Base-by-base conservation (phyloP, 2,329 filamentous ascomycete species). In the Talaromyces sp. region DNA sequence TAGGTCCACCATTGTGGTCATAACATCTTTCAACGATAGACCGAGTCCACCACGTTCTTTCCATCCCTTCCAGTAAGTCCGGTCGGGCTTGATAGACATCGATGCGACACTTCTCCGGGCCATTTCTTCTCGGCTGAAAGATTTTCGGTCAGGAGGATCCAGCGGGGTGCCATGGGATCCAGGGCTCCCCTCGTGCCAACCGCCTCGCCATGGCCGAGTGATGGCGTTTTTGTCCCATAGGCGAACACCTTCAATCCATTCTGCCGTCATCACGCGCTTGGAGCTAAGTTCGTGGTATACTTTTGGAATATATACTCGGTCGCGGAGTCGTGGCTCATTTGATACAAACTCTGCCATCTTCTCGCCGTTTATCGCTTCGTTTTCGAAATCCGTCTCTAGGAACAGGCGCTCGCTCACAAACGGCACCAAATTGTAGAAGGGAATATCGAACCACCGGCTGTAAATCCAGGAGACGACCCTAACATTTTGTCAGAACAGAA, bases 231-330 rank as follows among this genome's bases (percentile, higher is more conserved):
- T 96, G 70, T 98, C 94, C 92, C 93, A 96, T 2, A 99, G 81
- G 1, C 93, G 85, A 2, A 96, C 87, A 6, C 95, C 95, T 76
- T 99, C 95, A 63, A 99, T 96, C 95, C 95, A 99, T 74, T 99
- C 95, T 0, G 94, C 92, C 0, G 93, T 96, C 81, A 99, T 89
- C 56, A 99, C 87, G 42, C 95, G 85, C 71, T 83, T 89, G 16
- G 90, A 92, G 58, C 87, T 92, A 31, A 97, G 83, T 64, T 96
- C 92, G 4, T 87, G 82, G 73, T 96, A 94, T 9, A 96, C 87
- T 44, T 87, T 84, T 0, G 95, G 95, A 7, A 99, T 88, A 73
- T 98, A 97, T 2, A 98, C 93, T 34, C 92, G 84, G 53, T 87
- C 88, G 28, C 87, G 86, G 40, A 99, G 81, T 30, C 89, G 83